Evolutionary conservation across 768 basidiomycete species (phyloP).

Genomic region (Leccinum obscurum): DNA sequence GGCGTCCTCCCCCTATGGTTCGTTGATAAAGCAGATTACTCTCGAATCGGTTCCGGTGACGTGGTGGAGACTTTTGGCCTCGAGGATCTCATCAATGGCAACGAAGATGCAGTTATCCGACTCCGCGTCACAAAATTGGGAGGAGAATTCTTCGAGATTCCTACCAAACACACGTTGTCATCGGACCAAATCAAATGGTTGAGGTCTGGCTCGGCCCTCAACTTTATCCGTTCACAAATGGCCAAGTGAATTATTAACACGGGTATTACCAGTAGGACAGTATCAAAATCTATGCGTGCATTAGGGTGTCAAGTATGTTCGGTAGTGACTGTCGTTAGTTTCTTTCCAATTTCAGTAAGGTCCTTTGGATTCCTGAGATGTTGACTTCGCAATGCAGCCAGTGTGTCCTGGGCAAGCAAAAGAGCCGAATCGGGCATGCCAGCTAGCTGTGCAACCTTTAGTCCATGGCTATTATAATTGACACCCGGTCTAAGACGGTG

Average conservation of each 20-base stretch:
- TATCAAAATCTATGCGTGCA: not conserved
- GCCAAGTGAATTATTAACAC: constrained; percentile 10
- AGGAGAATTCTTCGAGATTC: constrained; percentile 66
- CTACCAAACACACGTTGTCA: constrained; percentile 87
- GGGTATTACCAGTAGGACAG: not conserved
- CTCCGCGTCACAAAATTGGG: constrained; percentile 66
- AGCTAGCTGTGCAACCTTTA: constrained; percentile 87
- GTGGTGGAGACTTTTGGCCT: constrained; percentile 83
- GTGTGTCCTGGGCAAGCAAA: constrained; percentile 55
- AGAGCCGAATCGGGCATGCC: constrained; percentile 73
- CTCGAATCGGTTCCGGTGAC: constrained; percentile 80
- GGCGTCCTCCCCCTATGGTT: constrained; percentile 97
- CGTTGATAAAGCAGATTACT: constrained; percentile 81
- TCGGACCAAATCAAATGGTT: constrained; percentile 91
- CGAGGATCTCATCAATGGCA: constrained; percentile 53
- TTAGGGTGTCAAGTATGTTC: not conserved
- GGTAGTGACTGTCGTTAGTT: constrained; percentile 19
- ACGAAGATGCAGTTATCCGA: constrained; percentile 42
- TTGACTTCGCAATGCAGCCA: constrained; percentile 40
- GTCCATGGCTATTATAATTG: constrained; percentile 86
- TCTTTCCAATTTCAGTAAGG: constrained; percentile 35
- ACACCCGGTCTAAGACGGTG: constrained; percentile 81
- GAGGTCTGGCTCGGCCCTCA: constrained; percentile 83
- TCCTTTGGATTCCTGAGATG: constrained; percentile 27
- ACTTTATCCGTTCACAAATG: constrained; percentile 74